phyloP scores from a whole-genome alignment of 73 alveolate species.

The Paraurostyla sp. region DNA sequence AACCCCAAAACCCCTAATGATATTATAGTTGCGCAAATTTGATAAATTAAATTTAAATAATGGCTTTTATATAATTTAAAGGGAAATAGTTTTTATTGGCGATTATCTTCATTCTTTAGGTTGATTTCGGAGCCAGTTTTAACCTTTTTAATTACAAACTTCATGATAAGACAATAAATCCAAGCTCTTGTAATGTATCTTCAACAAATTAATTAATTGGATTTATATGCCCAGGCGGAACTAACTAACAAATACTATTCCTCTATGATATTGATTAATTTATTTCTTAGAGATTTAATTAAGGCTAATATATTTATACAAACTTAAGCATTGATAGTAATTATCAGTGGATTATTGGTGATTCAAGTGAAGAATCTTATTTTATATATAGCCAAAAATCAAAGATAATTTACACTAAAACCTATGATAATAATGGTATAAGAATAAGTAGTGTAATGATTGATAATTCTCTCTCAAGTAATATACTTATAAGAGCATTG shows the following conservation, averaged over 20 bases:
- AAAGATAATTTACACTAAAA: no score
- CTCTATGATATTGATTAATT: not conserved
- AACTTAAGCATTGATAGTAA: not conserved
- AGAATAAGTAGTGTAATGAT: no score
- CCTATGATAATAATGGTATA: no score
- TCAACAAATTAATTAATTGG: not conserved
- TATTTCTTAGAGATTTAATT: not conserved
- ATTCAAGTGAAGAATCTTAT: not conserved
- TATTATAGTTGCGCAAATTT: no score
- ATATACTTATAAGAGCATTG: no score
- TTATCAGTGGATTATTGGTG: not conserved
- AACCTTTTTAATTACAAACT: not conserved
- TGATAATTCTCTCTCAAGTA: no score
- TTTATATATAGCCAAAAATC: not conserved
- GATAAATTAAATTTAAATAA: no score
- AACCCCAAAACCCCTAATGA: no score
- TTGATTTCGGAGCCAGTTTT: no score
- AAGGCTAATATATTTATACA: not conserved
- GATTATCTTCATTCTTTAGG: no score
- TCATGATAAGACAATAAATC: not conserved
- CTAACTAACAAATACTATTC: not conserved
- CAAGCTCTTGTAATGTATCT: not conserved
- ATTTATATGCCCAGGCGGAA: not conserved
- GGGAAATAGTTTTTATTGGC: no score
- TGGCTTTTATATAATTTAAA: no score